Base-by-base conservation (phyloP, 2,329 filamentous ascomycete genomes). In the Fusarium anthophilum region DNA sequence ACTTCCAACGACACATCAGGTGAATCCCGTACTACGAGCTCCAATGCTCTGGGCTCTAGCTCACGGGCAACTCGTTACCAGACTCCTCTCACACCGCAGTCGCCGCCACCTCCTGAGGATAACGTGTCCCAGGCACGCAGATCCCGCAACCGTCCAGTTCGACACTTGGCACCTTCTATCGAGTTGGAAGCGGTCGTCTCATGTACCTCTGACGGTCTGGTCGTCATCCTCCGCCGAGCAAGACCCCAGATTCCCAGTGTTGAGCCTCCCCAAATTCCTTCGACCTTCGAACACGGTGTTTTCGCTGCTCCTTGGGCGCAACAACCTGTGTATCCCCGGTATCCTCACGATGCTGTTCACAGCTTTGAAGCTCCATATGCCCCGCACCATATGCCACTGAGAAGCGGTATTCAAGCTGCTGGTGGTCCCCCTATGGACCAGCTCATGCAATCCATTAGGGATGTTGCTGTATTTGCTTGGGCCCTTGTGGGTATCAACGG, bases 101-200 rank as follows among this genome's bases (percentile, higher is more conserved):
- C 75, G 18, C 61, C 65, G 12, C 64, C 41, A 15, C 53, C 58
- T 0, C 48, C 44, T 18, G 60, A 58, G 28, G 48, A 41, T 10
- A 37, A 65, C 30, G 61, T 63, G n/a, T 56, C 66, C 35, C 62
- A 48, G 10, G 37, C 58, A 15, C 45, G 26, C 32, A 63, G 61
- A 30, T n/a, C 55, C 14, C 63, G 48, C 22, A 67, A 55, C 26
- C 69, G 61, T 14, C 51, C 63, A 30, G 53, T 60, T 35, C 60
- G 53, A 39, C 68, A 70, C 76, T 77, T 78, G 1, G 79, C 84
- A 12, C 82, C 82, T 6, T 86, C 87, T 3, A 86, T 94, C 58
- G 94, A 97, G 82, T 85, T 97, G 8, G 94, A 97, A 83, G 94
- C 94, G 5, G 94, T 97, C n/a, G 91, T 97, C 10, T 97, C 94